Percentiles rank a stretch among this genome's conserved stretches.
phyloP scores from a whole-genome alignment of 768 basidiomycete species.

The Hygrophorus pudorinus region DNA sequence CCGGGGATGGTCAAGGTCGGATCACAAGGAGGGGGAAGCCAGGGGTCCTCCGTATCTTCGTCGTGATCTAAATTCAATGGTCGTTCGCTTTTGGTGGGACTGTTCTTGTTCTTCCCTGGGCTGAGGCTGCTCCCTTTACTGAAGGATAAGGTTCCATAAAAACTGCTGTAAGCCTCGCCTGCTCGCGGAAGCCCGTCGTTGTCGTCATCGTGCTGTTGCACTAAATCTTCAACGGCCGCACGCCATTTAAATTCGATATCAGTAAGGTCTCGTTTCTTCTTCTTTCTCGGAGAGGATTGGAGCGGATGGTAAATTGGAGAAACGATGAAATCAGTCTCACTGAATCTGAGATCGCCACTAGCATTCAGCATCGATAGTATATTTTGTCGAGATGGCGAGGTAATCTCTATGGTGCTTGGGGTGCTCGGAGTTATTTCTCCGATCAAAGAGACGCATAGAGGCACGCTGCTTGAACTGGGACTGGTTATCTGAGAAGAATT shows the following conservation, averaged over 20 bases:
- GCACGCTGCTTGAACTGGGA: neutral
- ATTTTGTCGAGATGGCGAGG: slow-evolving; percentile 20
- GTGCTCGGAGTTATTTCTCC: slow-evolving; percentile 32
- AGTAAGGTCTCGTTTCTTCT: slow-evolving; percentile 24
- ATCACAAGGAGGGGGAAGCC: slow-evolving; percentile 38
- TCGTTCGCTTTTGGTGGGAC: neutral
- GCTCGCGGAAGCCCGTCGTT: slow-evolving; percentile 39
- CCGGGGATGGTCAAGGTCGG: slow-evolving; percentile 50
- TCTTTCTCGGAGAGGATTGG: slow-evolving; percentile 34
- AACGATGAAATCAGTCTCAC: slow-evolving; percentile 24
- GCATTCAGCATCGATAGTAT: slow-evolving; percentile 6
- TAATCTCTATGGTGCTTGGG: slow-evolving; percentile 21
- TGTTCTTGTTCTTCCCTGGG: too few species aligned
- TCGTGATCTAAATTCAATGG: slow-evolving; percentile 6
- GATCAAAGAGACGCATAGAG: slow-evolving; percentile 20
- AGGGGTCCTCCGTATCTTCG: slow-evolving; percentile 12
- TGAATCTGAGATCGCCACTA: slow-evolving; percentile 33
- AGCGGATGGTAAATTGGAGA: slow-evolving; percentile 1
- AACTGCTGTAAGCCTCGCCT: slow-evolving; percentile 14
- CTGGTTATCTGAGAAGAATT: slow-evolving; percentile 14
- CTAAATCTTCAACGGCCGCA: slow-evolving; percentile 35
- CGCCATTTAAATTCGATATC: slow-evolving; percentile 35
- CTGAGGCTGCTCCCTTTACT: slow-evolving; percentile 1
- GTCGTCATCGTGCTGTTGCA: slow-evolving; percentile 31
- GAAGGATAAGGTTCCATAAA: slow-evolving; percentile 7